Evolutionary conservation across 768 basidiomycete species (phyloP).

Genomic region (Guyanaporus albipodus): DNA sequence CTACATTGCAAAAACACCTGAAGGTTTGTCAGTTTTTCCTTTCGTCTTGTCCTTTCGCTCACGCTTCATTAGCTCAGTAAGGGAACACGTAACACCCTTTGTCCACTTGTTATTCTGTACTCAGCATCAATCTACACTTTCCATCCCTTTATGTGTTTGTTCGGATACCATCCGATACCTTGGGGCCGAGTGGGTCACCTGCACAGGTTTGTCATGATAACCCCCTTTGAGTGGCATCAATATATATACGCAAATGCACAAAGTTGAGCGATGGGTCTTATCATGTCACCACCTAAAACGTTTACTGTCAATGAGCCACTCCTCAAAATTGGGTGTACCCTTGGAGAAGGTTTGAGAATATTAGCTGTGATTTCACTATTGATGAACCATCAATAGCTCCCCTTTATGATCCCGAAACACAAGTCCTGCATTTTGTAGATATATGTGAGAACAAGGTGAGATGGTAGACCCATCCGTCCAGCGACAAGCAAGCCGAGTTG

Average conservation of each 20-base stretch:
- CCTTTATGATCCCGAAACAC: slow-evolving; percentile 52
- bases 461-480: not conserved
- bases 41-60: slow-evolving; percentile 8
- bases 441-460: slow-evolving; percentile 34
- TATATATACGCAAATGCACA: slow-evolving; percentile 8
- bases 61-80: slow-evolving; percentile 44
- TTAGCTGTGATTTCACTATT: not conserved
- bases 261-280: not conserved
- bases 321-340: slow-evolving; percentile 48
- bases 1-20: slow-evolving; percentile 90
- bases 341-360: slow-evolving; percentile 55
- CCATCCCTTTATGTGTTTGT: not conserved
- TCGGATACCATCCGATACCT: not conserved
- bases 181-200: slow-evolving; percentile 4
- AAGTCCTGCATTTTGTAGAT: slow-evolving; percentile 64
- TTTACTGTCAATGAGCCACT: slow-evolving; percentile 37
- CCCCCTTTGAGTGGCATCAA: slow-evolving; percentile 4
- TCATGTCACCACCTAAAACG: slow-evolving; percentile 15
- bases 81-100: slow-evolving; percentile 8
- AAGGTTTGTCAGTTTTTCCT: slow-evolving; percentile 49
- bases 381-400: slow-evolving; percentile 41
- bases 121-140: slow-evolving; percentile 16
- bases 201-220: slow-evolving; percentile 5
- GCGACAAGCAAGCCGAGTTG: not conserved
- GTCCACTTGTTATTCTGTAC: slow-evolving; percentile 15